Percentiles rank a stretch among this genome's conserved stretches.
phyloP scores from a whole-genome alignment of 129 eudicot genomes.

The Smallanthus sonchifolius region DNA sequence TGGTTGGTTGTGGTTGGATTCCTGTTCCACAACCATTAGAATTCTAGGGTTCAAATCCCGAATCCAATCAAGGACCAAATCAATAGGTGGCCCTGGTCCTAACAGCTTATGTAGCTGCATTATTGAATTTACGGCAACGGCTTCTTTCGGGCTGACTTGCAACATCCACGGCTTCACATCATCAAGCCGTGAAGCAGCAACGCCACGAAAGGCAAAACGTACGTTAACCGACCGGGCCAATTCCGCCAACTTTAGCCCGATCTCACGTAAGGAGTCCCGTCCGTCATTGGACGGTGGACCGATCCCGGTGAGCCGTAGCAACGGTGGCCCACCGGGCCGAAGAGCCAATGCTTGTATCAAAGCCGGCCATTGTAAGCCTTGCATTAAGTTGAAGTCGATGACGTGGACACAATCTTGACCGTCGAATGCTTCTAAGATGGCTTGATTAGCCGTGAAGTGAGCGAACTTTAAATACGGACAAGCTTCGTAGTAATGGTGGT shows the following conservation, averaged over 20 bases:
- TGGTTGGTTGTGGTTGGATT: conserved; percentile 64
- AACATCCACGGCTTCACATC: conserved; percentile 72
- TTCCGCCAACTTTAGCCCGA: conserved; percentile 57
- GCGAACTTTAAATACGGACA: conserved; percentile 83
- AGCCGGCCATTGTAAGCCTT: conserved; percentile 94
- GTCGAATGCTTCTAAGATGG: conserved; percentile 71
- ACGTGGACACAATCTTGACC: conserved; percentile 80
- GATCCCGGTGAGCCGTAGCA: conserved; percentile 59
- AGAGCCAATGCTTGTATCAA: conserved; percentile 79
- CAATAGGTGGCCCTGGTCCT: conserved; percentile 40
- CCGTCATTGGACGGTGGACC: conserved; percentile 56
- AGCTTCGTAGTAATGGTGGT: conserved; percentile 68
- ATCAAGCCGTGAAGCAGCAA: conserved; percentile 47
- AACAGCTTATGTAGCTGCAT: conserved; percentile 60
- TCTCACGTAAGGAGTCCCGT: conserved; percentile 51
- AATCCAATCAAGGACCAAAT: conserved; percentile 49
- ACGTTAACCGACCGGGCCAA: conserved; percentile 69
- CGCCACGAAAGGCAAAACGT: conserved; percentile 59
- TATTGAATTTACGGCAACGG: conserved; percentile 66
- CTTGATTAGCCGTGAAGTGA: conserved; percentile 91
- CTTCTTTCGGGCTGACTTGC: conserved; percentile 55
- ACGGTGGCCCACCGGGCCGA: conserved; percentile 73
- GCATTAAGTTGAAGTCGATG: conserved; percentile 72
- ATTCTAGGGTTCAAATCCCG: conserved; percentile 52
- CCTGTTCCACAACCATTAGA: conserved; percentile 76